A percentile compares a stretch with the other conserved stretches of the same genome.
phyloP scores from a whole-genome alignment of 1,284 basidiomycete genomes.

The Heterobasidion irregulare region DNA sequence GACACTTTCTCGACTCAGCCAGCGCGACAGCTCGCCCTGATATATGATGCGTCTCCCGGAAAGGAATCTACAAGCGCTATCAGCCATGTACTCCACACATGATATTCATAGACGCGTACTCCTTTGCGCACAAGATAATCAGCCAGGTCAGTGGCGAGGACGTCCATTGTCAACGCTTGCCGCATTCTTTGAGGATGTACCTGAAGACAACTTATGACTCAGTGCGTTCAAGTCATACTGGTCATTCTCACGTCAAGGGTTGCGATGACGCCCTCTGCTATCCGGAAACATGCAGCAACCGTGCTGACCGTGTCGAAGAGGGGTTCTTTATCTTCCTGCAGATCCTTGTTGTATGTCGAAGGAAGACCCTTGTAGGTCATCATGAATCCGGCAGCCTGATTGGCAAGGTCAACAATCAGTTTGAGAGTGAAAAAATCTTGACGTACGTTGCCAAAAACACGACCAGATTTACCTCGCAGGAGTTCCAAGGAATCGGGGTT shows the following conservation, averaged over 20 bases:
- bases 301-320: conserved; percentile 94
- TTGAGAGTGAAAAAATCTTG: not conserved
- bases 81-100: not conserved
- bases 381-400: conserved; percentile 93
- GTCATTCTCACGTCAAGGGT: conserved; percentile 65
- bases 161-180: conserved; percentile 88
- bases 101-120: conserved; percentile 38
- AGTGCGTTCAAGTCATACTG: not conserved
- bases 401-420: not conserved
- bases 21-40: conserved; percentile 94
- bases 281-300: conserved; percentile 82
- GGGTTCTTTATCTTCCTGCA: conserved; percentile 98
- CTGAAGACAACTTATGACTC: conserved; percentile 27
- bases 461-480: conserved; percentile 90
- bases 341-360: conserved; percentile 98
- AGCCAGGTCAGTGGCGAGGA: conserved; percentile 94
- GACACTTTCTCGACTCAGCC: conserved; percentile 77
- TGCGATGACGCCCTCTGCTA: conserved; percentile 90
- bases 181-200: conserved; percentile 89
- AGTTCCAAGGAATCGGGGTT: conserved; percentile 97
- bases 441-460: conserved; percentile 85
- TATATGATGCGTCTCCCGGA: conserved; percentile 98
- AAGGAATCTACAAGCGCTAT: conserved; percentile 55
- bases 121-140: conserved; percentile 98
- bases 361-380: conserved; percentile 97